phyloP scores from a whole-genome alignment of 768 basidiomycete species.

The Auricularia cornea region DNA sequence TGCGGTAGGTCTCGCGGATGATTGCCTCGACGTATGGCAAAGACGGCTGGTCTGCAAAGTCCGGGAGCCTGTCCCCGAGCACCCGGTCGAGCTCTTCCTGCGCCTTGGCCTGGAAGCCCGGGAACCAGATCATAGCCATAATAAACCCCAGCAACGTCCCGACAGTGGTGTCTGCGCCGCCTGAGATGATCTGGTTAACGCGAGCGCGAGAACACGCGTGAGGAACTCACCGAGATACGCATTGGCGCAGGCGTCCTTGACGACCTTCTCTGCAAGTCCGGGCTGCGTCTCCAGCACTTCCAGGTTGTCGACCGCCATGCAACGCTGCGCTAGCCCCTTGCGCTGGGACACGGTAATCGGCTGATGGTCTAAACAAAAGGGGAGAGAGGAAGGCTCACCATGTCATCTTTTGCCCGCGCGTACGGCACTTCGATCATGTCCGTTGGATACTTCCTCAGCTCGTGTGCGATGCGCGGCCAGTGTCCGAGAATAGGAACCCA shows the following conservation, averaged over 20 bases:
- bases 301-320: not conserved
- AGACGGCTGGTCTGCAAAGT: constrained; percentile 7
- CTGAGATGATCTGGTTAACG: constrained; percentile 74
- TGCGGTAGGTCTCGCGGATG: constrained; percentile 2
- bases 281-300: not conserved
- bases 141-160: constrained; percentile 5
- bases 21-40: constrained; percentile 7
- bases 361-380: too few relatives aligned
- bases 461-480: too few relatives aligned
- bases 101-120: constrained; percentile 8
- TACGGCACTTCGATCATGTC: too few relatives aligned
- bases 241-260: not conserved
- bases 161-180: constrained; percentile 65
- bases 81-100: constrained; percentile 8
- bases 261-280: not conserved
- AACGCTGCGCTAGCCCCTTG: not conserved
- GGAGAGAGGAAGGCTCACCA: too few relatives aligned
- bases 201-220: too few relatives aligned
- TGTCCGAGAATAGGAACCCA: too few relatives aligned
- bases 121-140: constrained; percentile 7
- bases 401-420: too few relatives aligned
- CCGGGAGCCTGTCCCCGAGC: constrained; percentile 6
- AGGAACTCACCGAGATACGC: not conserved
- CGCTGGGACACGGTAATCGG: too few relatives aligned
- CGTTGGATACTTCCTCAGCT: too few relatives aligned